Evolutionary conservation across 148 eudicot species (phyloP).

Genomic region (Arbutus unedo): DNA sequence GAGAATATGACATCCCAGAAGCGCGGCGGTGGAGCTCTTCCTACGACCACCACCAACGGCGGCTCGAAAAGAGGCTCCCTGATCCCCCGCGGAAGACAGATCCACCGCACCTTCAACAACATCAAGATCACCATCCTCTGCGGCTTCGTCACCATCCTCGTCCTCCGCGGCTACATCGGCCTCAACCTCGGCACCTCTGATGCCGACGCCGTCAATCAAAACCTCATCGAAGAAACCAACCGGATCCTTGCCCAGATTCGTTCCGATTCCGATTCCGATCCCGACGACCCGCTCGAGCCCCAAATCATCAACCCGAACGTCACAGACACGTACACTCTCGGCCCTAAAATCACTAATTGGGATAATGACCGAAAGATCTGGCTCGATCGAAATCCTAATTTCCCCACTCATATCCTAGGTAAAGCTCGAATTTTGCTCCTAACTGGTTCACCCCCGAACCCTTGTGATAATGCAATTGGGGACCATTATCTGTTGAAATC

Average conservation of each 20-base stretch:
- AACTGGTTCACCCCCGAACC: constrained; percentile 67
- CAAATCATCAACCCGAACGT: constrained; percentile 23
- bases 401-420: constrained; percentile 40
- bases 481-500: constrained; percentile 68
- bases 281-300: constrained; percentile 20
- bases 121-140: constrained; percentile 78
- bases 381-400: constrained; percentile 49
- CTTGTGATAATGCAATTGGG: constrained; percentile 75
- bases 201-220: constrained; percentile 49
- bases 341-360: constrained; percentile 57
- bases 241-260: constrained; percentile 74
- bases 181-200: constrained; percentile 39
- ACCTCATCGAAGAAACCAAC: constrained; percentile 60
- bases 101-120: constrained; percentile 63
- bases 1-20: constrained; percentile 33
- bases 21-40: constrained; percentile 29
- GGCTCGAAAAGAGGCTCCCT: constrained; percentile 16
- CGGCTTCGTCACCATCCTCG: constrained; percentile 82
- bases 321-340: constrained; percentile 49
- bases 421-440: constrained; percentile 56
- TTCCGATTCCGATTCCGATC: constrained; percentile 44
- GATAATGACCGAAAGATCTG: constrained; percentile 43
- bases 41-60: constrained; percentile 30
- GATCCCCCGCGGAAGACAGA: constrained; percentile 41
- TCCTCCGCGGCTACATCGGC: constrained; percentile 85